Base-by-base conservation (phyloP, 805 yeast species). In the Yarrowia sp. region DNA sequence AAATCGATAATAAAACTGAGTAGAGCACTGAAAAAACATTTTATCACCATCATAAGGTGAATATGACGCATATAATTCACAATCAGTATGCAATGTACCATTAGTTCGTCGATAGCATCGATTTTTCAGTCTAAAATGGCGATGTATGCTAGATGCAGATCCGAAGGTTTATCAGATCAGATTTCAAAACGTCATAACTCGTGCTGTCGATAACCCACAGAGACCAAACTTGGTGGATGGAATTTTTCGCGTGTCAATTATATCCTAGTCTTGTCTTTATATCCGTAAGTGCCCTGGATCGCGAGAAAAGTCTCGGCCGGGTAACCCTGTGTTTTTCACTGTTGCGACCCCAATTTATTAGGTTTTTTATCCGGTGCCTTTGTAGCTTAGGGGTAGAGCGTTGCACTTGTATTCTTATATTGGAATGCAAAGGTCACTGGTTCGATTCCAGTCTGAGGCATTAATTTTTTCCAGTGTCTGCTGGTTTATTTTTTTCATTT, bases 321-420 rank as follows among this genome's bases (percentile, higher is more conserved):
- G 39, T 48, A 48, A 48, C 53, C 53, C 39, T 13, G 10, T 15
- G 11, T 7, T 14, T 11, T 17, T 48, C 48, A 48, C 15, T 17
- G 53, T 33, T 48, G 53, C 53, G 15, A n/a, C 7, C 14, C 39
- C 53, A 48, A 7, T n/a, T 18, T 50, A 18, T 50, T 35, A 36
- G 57, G 32, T 50, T 50, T 28, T 28, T 55, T 11, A 31, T 14
- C 17, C 4, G 18, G 8, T 4, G 62, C 62, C 62, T 55, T 55
- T 55, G 62, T 55, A 55, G 62, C 62, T 55, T 55, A 55, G 62
- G 62, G 62, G 62, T 55, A 55, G 62, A 55, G 62, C 62, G 62
- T 55, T 55, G 62, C 62, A 55, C 62, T 55, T 55, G 62, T 55
- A 55, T 55, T 55, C 38, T 32, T 31, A 35, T 41, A 39, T 53